Base-by-base conservation (phyloP, 495 filamentous ascomycete genomes). In the Talaromyces adpressus region DNA sequence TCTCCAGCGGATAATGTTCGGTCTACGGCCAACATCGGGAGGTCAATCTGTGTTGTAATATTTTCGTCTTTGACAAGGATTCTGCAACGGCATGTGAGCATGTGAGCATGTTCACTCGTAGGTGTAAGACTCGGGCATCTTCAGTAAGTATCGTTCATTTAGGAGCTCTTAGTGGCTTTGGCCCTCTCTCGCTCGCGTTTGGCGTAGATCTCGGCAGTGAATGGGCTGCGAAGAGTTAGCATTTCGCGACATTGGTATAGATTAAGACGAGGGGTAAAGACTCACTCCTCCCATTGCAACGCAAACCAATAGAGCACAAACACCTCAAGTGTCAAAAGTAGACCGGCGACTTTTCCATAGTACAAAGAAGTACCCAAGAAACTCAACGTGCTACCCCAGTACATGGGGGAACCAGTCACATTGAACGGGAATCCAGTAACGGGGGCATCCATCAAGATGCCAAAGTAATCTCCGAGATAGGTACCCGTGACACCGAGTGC, bases 381-480 rank as follows among this genome's bases (percentile, higher is more conserved):
- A 77, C 87, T 91, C 83, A 96, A 80, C 56, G 94, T 92, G 63
- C 88, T 91, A 29, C 94, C 94, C 79, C 91, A 90, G 80, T 98
- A 98, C 94, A 98, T 98, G 47, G 94, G 94, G 41, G 92, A 90
- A 65, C 86, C 85, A 27, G 89, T 93, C 59, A 98, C 78, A 75
- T 92, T 97, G 85, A 98, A 98, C 1, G 94, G 94, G 72, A 98
- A 98, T 11, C 89, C 86, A 5, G 91, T 96, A 52, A 98, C 92
- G 56, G 90, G 91, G 69, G 85, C 81, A 70, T 97, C 92, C 94
- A 98, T 95, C 66, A 98, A 81, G 71, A 98, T 98, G 41, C 94
- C 94, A 69, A 96, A 98, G 79, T 98, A 98, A 79, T 98, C 94
- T 62, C 94, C 94, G 27, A 98, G 81, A 73, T 97, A 98, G 66